Conservation (phyloP, 306 rosid genomes). For the Trichosanthes cucumerina region DNA sequence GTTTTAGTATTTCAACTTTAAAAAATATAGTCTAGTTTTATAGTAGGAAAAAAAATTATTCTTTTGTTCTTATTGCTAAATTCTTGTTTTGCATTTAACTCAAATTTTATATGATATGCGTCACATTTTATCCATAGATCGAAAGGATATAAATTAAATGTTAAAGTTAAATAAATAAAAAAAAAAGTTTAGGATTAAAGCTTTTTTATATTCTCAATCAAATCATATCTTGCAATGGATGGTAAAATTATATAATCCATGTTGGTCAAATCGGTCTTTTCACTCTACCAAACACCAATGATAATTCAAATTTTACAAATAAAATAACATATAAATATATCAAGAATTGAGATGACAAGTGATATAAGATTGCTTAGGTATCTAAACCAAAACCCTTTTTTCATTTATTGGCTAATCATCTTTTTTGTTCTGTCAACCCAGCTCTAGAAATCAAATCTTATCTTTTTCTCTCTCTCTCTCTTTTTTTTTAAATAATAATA, state of each 20-base stretch:
- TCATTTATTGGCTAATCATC: not conserved
- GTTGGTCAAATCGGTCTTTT: not conserved
- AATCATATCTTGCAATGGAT: not conserved
- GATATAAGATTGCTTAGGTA: not conserved
- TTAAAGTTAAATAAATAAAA: not conserved
- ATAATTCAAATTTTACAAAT: not conserved
- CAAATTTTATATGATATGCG: not conserved
- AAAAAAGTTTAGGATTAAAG: not conserved
- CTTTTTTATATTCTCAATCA: not conserved
- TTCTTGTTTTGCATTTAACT: not conserved
- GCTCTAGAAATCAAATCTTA: not conserved
- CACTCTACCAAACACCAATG: not conserved
- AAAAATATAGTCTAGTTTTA: too few species aligned
- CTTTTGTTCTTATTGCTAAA: not conserved
- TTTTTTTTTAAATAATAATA: not conserved
- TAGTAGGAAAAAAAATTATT: not conserved
- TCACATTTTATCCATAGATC: too few species aligned
- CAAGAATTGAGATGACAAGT: not conserved
- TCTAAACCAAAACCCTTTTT: not conserved
- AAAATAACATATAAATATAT: not conserved
- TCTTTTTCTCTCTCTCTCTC: not conserved
- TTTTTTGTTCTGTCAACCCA: not conserved
- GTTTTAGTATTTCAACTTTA: not conserved
- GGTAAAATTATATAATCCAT: not conserved
- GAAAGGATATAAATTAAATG: not conserved